phyloP scores from a whole-genome alignment of 2,329 filamentous ascomycete genomes.

The Aureobasidium sp. region DNA sequence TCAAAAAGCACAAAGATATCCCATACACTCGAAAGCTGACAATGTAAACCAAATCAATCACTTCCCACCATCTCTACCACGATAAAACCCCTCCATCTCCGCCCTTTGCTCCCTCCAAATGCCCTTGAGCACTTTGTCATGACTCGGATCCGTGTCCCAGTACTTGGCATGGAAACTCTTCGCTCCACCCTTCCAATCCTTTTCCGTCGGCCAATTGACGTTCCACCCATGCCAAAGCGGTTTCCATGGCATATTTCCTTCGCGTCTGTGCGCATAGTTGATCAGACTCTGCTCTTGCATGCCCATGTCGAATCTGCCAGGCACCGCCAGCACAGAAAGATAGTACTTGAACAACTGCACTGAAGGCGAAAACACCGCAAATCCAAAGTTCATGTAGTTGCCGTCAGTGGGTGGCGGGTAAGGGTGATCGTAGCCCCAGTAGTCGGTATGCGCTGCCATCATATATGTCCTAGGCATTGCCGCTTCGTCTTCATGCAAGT shows the following conservation, averaged over 20 bases:
- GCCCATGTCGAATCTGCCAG: constrained; percentile 27
- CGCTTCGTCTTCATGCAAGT: constrained; percentile 27
- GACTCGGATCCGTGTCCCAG: constrained; percentile 30
- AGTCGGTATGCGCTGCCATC: constrained; percentile 30
- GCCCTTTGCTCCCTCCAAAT: constrained; percentile 30
- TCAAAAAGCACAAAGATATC: no score
- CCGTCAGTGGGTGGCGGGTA: constrained; percentile 23
- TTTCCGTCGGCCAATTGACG: constrained; percentile 32
- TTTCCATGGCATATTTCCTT: constrained; percentile 35
- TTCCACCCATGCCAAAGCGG: constrained; percentile 33
- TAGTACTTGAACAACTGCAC: constrained; percentile 31
- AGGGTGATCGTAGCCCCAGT: constrained; percentile 15
- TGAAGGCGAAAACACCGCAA: constrained; percentile 32
- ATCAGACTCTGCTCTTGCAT: constrained; percentile 33
- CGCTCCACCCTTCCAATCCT: constrained; percentile 29
- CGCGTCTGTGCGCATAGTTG: constrained; percentile 32
- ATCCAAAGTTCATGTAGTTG: constrained; percentile 30
- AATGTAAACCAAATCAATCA: not conserved
- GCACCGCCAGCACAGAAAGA: constrained; percentile 24
- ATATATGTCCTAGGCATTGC: constrained; percentile 32
- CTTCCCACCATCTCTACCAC: constrained; percentile 21
- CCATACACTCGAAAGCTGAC: no score
- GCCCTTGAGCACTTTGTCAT: constrained; percentile 27
- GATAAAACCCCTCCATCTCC: constrained; percentile 30
- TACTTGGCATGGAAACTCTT: constrained; percentile 34